phyloP scores from a whole-genome alignment of 305 asterid species.

The Fraxinus velutina region DNA sequence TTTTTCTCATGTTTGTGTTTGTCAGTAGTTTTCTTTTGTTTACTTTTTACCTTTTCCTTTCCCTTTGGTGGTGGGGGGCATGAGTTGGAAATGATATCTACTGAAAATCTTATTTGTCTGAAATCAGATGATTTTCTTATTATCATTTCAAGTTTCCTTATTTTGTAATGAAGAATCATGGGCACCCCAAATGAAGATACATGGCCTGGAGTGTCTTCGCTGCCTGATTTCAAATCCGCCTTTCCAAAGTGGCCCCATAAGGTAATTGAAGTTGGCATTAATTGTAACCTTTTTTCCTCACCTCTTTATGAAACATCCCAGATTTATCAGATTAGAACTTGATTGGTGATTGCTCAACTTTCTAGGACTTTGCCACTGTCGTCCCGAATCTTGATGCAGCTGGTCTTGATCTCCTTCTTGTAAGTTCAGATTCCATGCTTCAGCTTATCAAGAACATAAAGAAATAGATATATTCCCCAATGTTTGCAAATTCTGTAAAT shows the following conservation, averaged over 20 bases:
- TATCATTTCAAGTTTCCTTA: neutral
- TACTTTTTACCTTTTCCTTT: neutral
- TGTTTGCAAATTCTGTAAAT: neutral
- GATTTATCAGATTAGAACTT: neutral
- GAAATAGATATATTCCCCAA: neutral
- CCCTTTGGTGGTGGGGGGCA: neutral
- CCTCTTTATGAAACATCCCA: conserved; percentile 7
- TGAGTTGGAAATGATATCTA: neutral
- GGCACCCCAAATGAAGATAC: conserved; percentile 92
- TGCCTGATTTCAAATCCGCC: conserved; percentile 84
- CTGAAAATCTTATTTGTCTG: neutral
- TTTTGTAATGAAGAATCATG: conserved; percentile 54
- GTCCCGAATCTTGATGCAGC: conserved; percentile 76
- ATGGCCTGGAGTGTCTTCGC: conserved; percentile 95
- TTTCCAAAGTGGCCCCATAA: conserved; percentile 85
- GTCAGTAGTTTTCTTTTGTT: neutral
- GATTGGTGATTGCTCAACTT: conserved; percentile 17
- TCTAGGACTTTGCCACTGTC: conserved; percentile 68
- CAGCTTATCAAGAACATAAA: neutral
- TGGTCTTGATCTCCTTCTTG: conserved; percentile 87
- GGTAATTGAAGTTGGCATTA: conserved; percentile 41
- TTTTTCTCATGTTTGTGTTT: neutral
- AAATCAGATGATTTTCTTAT: conserved; percentile 3
- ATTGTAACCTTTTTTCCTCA: neutral
- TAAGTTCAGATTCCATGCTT: conserved; percentile 41